Conservation (phyloP, 441 rosid genomes). For the Syzygium malaccense region DNA sequence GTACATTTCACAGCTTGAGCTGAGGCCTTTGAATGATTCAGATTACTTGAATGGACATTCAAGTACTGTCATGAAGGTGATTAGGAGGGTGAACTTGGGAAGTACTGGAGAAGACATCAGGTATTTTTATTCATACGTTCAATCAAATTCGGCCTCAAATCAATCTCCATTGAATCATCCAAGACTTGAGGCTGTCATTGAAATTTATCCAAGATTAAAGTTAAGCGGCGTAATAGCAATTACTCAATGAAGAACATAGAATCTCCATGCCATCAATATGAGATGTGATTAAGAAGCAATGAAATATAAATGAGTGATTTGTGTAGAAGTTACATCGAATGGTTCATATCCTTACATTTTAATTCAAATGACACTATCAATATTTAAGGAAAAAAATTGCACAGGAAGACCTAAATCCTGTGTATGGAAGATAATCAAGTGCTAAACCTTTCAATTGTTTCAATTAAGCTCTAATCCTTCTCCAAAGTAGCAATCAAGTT, state of each 20-base stretch:
- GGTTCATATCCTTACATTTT: neutral
- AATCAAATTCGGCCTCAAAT: neutral
- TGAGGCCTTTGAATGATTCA: constrained; percentile 34
- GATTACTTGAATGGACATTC: constrained; percentile 23
- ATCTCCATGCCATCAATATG: neutral
- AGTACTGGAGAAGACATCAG: constrained; percentile 24
- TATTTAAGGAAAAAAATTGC: neutral
- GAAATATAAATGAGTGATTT: neutral
- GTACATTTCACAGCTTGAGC: constrained; percentile 44
- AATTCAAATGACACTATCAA: neutral
- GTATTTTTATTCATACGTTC: constrained; percentile 11
- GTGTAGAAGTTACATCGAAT: neutral
- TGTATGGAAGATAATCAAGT: neutral
- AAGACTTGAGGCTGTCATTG: neutral
- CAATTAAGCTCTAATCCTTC: neutral
- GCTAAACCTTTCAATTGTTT: neutral
- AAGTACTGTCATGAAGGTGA: constrained; percentile 29
- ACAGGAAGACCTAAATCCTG: neutral
- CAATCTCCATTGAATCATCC: neutral
- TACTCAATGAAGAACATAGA: neutral
- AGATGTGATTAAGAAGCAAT: neutral
- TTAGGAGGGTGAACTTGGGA: constrained; percentile 38
- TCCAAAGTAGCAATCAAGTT: neutral
- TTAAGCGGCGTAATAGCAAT: neutral
- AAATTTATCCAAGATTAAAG: neutral